A percentile compares a stretch with the other conserved stretches of the same genome.
phyloP scores from a whole-genome alignment of 2,329 filamentous ascomycete genomes.

The Cladosporium colombiae region DNA sequence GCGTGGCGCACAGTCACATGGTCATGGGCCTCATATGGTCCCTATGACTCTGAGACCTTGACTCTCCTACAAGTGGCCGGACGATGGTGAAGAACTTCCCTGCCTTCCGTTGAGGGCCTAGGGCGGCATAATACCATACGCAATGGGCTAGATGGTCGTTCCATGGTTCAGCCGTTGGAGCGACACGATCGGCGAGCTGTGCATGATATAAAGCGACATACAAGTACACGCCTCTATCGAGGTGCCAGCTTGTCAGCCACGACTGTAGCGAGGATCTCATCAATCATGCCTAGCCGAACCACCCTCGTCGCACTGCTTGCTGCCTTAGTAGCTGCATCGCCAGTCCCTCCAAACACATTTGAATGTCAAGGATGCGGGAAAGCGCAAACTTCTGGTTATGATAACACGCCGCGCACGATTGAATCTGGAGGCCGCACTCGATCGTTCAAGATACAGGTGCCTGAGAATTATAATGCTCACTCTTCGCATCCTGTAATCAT shows the following conservation, averaged over 20 bases:
- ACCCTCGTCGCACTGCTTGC: background rate
- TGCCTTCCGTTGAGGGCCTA: background rate
- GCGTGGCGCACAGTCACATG: background rate
- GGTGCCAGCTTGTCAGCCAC: background rate
- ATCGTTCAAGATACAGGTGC: slow-evolving; percentile 7
- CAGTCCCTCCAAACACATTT: background rate
- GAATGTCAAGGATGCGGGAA: slow-evolving; percentile 7
- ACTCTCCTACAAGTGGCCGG: background rate
- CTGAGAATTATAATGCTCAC: background rate
- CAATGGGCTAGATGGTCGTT: background rate
- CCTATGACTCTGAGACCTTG: background rate
- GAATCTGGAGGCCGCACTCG: slow-evolving; percentile 3
- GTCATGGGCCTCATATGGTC: background rate
- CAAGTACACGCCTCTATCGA: background rate
- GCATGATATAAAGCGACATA: background rate
- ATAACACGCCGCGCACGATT: background rate
- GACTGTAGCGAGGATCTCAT: background rate
- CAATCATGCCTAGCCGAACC: background rate
- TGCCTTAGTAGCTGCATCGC: background rate
- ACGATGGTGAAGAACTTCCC: background rate
- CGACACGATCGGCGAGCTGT: background rate
- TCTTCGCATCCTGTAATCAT: slow-evolving; percentile 43
- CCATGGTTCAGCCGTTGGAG: background rate
- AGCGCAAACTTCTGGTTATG: background rate
- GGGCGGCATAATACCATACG: background rate